Percentiles rank a stretch among this genome's conserved stretches.
phyloP scores from a whole-genome alignment of 352 stramenopile genomes.

The Phytopythium kandeliae region DNA sequence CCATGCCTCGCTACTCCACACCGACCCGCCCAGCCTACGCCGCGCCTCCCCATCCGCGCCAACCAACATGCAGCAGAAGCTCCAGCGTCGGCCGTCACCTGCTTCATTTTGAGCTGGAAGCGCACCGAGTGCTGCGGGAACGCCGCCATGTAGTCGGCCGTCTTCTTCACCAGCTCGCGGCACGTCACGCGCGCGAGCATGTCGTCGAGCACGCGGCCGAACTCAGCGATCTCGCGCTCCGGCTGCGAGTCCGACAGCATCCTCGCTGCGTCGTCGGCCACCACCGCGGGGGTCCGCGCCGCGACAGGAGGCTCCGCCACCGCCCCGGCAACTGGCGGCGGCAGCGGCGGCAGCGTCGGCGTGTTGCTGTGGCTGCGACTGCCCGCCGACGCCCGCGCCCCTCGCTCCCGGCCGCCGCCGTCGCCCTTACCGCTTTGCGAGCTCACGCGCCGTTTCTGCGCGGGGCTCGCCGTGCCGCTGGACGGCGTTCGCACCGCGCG shows the following conservation, averaged over 20 bases:
- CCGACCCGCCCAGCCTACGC: neutral
- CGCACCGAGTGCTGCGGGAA: constrained; percentile 68
- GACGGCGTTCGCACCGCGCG: neutral
- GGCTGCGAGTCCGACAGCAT: constrained; percentile 62
- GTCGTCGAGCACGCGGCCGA: constrained; percentile 63
- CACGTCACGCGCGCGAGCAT: constrained; percentile 66
- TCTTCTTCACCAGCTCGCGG: constrained; percentile 66
- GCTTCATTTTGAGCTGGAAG: constrained; percentile 88
- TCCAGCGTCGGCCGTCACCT: constrained; percentile 32
- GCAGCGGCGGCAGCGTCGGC: constrained; percentile 2
- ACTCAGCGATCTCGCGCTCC: constrained; percentile 73
- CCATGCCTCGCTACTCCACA: neutral
- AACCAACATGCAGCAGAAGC: constrained; percentile 1
- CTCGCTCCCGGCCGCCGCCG: neutral
- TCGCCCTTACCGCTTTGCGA: neutral
- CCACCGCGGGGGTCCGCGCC: neutral
- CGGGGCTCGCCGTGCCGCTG: constrained; percentile 3
- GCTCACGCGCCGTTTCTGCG: constrained; percentile 6
- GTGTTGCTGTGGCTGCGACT: constrained; percentile 10
- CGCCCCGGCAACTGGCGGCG: neutral
- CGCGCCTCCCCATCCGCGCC: neutral
- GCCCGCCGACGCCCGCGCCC: neutral
- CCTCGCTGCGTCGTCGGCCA: constrained; percentile 6
- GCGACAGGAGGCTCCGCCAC: neutral
- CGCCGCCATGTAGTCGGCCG: constrained; percentile 64